A percentile compares a stretch with the other conserved stretches of the same genome.
Evolutionary conservation across 1,284 basidiomycete species (phyloP).

Genomic region (Uromyces viciae-fabae): DNA sequence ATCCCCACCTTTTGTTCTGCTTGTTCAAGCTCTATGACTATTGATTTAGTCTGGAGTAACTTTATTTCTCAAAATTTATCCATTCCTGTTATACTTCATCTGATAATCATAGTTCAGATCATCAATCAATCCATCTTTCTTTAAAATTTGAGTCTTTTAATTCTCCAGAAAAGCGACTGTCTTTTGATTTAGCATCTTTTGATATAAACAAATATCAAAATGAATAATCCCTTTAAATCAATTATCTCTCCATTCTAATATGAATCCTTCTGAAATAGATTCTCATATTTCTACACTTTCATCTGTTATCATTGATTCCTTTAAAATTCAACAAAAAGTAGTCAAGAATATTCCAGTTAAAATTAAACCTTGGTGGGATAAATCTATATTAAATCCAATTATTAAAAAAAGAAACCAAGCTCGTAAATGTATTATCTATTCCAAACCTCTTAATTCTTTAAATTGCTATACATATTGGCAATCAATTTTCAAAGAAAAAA

Average conservation of each 20-base stretch:
- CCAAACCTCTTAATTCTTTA: not conserved
- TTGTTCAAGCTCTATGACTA: not conserved
- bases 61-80: not conserved
- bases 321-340: not conserved
- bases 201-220: not conserved
- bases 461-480: not conserved
- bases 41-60: not conserved
- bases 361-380: constrained; percentile 18
- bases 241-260: not conserved
- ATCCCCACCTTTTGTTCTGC: not conserved
- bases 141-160: not conserved
- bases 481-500: constrained; percentile 5
- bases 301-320: not conserved
- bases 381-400: not conserved
- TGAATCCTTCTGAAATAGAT: not conserved
- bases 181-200: not conserved
- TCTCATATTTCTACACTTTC: not conserved
- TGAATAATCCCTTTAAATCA: not conserved
- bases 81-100: not conserved
- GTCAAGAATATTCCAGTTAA: not conserved
- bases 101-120: not conserved
- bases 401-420: constrained; percentile 5
- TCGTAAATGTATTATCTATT: not conserved
- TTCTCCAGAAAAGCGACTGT: not conserved
- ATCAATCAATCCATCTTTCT: not conserved